Base-by-base conservation (phyloP, 139 green algal species). In the Tetradesmus obliquus region DNA sequence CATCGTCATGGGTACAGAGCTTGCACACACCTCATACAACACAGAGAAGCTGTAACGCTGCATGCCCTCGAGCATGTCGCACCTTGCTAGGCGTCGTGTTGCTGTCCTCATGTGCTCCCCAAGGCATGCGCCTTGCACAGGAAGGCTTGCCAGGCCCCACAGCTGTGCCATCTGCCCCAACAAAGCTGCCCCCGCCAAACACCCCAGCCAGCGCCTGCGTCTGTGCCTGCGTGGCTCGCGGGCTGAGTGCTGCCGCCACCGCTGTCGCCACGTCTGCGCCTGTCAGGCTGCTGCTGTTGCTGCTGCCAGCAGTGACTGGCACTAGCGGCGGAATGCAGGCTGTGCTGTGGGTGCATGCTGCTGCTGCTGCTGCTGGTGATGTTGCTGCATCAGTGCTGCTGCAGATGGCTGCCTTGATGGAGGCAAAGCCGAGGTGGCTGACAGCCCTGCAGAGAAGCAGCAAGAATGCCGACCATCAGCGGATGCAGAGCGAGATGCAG, bases 321-420 rank as follows among this genome's bases (percentile, higher is more conserved):
- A 54, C n/a, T 5, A 54, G n/a, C 5, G 74, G 84, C 62, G 79
- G 32, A 45, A 84, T 58, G 45, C n/a, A 55, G 7, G 79, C 45
- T 24, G 79, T n/a, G 79, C 22, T 72, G 55, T 4, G 5, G 19
- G 83, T 20, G 57, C 19, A 4, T 32, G 22, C 8, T 2, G 54
- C 10, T 55, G 83, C 55, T 17, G 55, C 83, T 88, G 51, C n/a
- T 85, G 55, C 17, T 72, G 71, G 4, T 55, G 71, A 69, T 90
- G 60, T 7, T 66, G 85, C 60, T 89, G 86, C 12, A n/a, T 79
- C 76, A 55, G 53, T 71, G 55, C 58, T 88, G 82, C 32, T 58
- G 84, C 86, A 90, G 86, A 90, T 90, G 53, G 86, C 69, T 20
- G 86, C 86, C 53, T 90, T 90, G 51, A 90, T 90, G 53, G 53